phyloP scores from a whole-genome alignment of 306 rosid species.

The Sindora glabra region DNA sequence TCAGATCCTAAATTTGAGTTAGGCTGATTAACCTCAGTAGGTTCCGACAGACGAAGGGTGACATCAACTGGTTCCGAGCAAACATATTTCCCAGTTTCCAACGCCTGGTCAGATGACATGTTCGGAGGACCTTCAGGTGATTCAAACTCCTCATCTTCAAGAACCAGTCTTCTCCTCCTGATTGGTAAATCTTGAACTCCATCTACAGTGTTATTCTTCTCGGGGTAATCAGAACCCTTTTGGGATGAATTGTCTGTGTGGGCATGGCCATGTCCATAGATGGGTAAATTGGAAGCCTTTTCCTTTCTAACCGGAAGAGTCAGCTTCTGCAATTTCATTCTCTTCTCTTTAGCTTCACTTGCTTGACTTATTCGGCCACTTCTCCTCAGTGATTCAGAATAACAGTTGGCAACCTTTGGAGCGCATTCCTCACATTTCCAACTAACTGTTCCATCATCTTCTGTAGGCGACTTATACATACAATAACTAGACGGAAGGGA shows the following conservation, averaged over 20 bases:
- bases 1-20: background rate
- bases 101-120: background rate
- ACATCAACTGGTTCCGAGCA: background rate
- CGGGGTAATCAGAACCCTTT: background rate
- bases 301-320: background rate
- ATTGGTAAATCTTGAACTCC: background rate
- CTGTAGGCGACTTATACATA: background rate
- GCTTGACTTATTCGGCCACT: slow-evolving; percentile 19
- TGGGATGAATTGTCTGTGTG: background rate
- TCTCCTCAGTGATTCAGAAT: slow-evolving; percentile 2
- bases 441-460: slow-evolving; percentile 8
- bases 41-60: background rate
- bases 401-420: slow-evolving; percentile 4
- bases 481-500: slow-evolving; percentile 18
- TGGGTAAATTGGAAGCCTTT: background rate
- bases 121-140: background rate
- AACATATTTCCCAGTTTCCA: background rate
- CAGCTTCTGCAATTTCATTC: slow-evolving; percentile 9
- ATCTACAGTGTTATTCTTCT: background rate
- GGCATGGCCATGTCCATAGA: background rate
- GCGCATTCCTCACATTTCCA: slow-evolving; percentile 29
- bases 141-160: slow-evolving; percentile 1
- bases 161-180: background rate
- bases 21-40: background rate
- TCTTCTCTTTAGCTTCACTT: slow-evolving; percentile 7